Evolutionary conservation across 2,329 filamentous ascomycete species (phyloP).

Genomic region (Fusarium siculi): DNA sequence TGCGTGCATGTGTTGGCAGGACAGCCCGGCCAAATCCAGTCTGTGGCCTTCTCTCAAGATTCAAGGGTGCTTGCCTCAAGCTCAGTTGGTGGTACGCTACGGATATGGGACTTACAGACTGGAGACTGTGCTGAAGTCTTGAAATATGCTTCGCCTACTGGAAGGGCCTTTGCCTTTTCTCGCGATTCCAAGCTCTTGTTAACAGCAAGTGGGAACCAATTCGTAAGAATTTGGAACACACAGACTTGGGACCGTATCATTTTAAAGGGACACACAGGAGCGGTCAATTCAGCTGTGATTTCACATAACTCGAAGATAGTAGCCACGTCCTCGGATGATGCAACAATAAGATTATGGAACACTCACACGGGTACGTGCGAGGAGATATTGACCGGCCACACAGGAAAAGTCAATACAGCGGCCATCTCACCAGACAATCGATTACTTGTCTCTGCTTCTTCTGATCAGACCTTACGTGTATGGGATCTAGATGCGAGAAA

Average conservation of each 20-base stretch:
- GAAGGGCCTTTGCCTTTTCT: neutral
- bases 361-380: neutral
- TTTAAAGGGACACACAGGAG: accelerated
- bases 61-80: accelerated
- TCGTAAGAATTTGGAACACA: neutral
- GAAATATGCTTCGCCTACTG: accelerated
- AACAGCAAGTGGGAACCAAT: accelerated
- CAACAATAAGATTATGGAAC: neutral
- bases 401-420: neutral
- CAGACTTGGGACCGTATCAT: neutral
- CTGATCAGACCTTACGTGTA: accelerated
- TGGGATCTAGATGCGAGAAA: neutral
- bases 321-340: neutral
- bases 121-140: neutral
- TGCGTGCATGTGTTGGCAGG: neutral
- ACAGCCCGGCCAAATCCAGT: neutral
- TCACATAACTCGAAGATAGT: accelerated
- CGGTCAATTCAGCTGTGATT: neutral
- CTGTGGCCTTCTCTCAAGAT: neutral
- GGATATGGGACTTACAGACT: neutral
- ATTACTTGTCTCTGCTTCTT: neutral
- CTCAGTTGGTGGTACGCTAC: neutral
- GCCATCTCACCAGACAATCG: neutral
- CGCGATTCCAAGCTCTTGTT: accelerated
- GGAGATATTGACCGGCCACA: neutral